Evolutionary conservation across 352 stramenopile genomes (phyloP).

Genomic region (Phytophthora ohioensis): DNA sequence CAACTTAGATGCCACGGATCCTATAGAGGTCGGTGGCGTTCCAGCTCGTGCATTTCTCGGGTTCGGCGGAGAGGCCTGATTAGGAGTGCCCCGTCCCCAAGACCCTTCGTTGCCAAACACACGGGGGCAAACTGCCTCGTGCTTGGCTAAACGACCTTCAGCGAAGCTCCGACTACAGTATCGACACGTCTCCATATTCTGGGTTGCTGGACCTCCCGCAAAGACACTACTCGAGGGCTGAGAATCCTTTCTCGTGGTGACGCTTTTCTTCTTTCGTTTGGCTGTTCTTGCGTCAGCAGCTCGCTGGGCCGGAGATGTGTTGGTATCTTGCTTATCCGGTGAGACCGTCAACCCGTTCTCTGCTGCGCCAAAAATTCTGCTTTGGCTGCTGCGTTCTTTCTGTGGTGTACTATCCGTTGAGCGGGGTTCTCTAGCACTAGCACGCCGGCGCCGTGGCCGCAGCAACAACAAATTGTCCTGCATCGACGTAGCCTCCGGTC

Average conservation of each 20-base stretch:
- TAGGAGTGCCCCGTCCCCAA: slow-evolving; percentile 66
- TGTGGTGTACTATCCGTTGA: slow-evolving; percentile 22
- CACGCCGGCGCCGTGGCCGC: slow-evolving; percentile 31
- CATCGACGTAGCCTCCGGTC: slow-evolving; percentile 42
- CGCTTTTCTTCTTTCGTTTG: slow-evolving; percentile 26
- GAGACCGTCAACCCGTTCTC: slow-evolving; percentile 10
- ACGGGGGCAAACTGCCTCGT: slow-evolving; percentile 81
- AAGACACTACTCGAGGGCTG: slow-evolving; percentile 18
- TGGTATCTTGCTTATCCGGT: slow-evolving; percentile 13
- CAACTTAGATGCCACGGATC: slow-evolving; percentile 21
- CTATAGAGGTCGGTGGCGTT: slow-evolving; percentile 24
- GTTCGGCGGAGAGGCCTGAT: slow-evolving; percentile 15
- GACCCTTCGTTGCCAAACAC: slow-evolving; percentile 82
- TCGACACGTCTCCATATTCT: slow-evolving; percentile 71
- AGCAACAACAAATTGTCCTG: slow-evolving; percentile 60
- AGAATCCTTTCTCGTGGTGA: slow-evolving; percentile 23
- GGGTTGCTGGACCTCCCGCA: slow-evolving; percentile 7
- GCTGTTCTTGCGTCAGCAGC: not conserved
- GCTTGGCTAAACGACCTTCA: slow-evolving; percentile 80
- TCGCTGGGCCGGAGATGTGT: slow-evolving; percentile 3
- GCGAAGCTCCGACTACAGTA: slow-evolving; percentile 85
- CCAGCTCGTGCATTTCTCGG: slow-evolving; percentile 18
- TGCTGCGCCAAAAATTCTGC: slow-evolving; percentile 5
- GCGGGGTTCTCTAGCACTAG: slow-evolving; percentile 8
- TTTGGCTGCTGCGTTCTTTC: slow-evolving; percentile 10